Evolutionary conservation across 2,329 filamentous ascomycete species (phyloP), one percentile per base, ranked within the genome.

Genomic region (Epichloe amarillans): DNA sequence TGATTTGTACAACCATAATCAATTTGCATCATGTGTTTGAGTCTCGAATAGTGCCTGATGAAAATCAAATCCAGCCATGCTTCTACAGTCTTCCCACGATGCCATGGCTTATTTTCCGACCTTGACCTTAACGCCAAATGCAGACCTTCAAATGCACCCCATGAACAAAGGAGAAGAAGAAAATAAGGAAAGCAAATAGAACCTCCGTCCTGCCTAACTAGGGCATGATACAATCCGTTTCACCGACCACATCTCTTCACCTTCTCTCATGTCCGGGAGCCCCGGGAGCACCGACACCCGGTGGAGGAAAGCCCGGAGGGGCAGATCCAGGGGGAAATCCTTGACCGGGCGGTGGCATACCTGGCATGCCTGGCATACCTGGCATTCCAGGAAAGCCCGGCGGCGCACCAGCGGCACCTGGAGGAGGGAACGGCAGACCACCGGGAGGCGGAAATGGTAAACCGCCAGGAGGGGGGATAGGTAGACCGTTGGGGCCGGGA

Each of bases 391-490:
- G 60, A 47, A 66, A 66, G 8, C 53, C 52, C 8, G 62, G 59
- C 52, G 60, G 59, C 50, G 58, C 51, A 51, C 64, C 50, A 51
- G 57, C 30, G 56, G 52, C 57, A 38, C 66, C 64, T 0, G 69
- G 63, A 23, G 69, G 67, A 8, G 71, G 70, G 46, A 73, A 72
- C 3, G 65, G 62, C 21, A 64, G 49, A 35, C 62, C 64, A 38
- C 63, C 68, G 37, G 64, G 61, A 8, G 65, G 65, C 2, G 71
- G 65, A 12, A 70, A 66, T 21, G 40, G 40, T 21, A 42, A 26
- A 15, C 72, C 75, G 53, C 72, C 76, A 47, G 66, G 69, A 41
- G 79, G 77, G 40, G 40, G 40, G 6, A 42, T 15, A 26, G 38
- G 21, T 26, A 42, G 17, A 21, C 40, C 40, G 3, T 23, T 23